These are phyloP conservation scores for Neoboletus subvelutipes DNA, from an alignment of 768 basidiomycete genomes.

Conservation along the genomic window DNA sequence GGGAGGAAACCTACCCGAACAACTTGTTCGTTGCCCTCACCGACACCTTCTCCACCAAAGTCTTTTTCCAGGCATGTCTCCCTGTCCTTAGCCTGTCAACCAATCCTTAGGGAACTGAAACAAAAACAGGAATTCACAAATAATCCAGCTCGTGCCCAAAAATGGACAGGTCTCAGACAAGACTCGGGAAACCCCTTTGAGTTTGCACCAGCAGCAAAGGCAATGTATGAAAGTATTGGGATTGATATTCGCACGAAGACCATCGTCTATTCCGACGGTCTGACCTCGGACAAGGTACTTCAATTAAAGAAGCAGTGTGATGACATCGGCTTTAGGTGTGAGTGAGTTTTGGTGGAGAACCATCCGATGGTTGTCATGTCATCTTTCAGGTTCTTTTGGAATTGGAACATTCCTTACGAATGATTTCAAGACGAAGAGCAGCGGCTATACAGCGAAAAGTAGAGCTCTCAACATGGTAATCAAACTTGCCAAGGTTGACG, in stretches of 20 bases:
- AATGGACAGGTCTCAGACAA: conserved; percentile 86
- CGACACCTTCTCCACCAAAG: conserved; percentile 89
- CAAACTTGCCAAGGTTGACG: conserved; percentile 77
- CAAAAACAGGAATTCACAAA: conserved; percentile 52
- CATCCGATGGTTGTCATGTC: neutral
- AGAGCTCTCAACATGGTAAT: conserved; percentile 93
- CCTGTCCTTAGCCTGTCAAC: neutral
- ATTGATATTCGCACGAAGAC: conserved; percentile 64
- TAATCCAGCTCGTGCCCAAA: conserved; percentile 57
- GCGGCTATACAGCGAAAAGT: conserved; percentile 56
- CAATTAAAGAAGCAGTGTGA: conserved; percentile 69
- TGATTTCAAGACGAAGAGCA: conserved; percentile 62
- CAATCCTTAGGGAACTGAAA: neutral
- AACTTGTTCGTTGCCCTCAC: conserved; percentile 75
- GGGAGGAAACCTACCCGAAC: conserved; percentile 75
- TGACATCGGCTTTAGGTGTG: conserved; percentile 69
- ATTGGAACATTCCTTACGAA: conserved; percentile 94
- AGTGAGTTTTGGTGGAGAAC: conserved; percentile 3
- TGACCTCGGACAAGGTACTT: conserved; percentile 71
- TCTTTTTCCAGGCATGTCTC: conserved; percentile 70
- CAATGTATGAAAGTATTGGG: conserved; percentile 67
- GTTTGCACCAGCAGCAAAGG: conserved; percentile 75
- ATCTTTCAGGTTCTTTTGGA: conserved; percentile 72
- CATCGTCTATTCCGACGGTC: conserved; percentile 82
- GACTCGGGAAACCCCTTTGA: conserved; percentile 88